A percentile compares a stretch with the other conserved stretches of the same genome.
Evolutionary conservation across 2,329 filamentous ascomycete genomes (phyloP).

Genomic region (Colletotrichum australisinense): DNA sequence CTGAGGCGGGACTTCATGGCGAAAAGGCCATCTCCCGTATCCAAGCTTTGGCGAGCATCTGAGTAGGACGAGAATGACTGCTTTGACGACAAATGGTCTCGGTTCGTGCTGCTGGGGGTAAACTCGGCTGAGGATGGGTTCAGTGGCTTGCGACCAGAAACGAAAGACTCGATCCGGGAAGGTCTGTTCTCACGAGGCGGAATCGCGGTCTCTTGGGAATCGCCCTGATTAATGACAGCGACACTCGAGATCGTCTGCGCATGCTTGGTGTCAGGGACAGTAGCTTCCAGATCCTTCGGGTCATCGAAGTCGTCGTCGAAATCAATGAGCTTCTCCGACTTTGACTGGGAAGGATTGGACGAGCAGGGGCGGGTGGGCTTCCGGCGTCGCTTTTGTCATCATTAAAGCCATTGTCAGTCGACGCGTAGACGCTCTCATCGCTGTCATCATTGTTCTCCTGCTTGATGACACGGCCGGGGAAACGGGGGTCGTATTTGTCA

Average conservation of each 20-base stretch:
- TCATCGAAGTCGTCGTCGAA: background rate
- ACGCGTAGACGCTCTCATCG: conserved; percentile 3
- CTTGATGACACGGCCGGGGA: background rate
- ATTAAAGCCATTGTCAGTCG: conserved; percentile 23
- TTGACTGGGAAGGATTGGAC: background rate
- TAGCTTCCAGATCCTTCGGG: background rate
- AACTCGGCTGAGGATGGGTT: background rate
- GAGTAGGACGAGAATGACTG: background rate
- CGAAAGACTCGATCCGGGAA: background rate
- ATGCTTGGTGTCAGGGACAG: too few relatives aligned
- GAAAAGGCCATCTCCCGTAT: background rate
- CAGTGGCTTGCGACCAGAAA: background rate
- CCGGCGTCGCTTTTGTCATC: conserved; percentile 1
- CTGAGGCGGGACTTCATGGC: background rate
- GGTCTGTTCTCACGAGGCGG: too few relatives aligned
- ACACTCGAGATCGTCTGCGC: background rate
- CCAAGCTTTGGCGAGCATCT: conserved; percentile 4
- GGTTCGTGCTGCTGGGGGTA: background rate
- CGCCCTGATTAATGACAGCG: background rate
- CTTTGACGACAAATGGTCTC: background rate
- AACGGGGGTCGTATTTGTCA: background rate
- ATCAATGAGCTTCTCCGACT: conserved; percentile 16
- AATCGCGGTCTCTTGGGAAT: background rate
- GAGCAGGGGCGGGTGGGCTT: background rate
- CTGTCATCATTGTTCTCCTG: background rate